Conservation (phyloP, 257 asterid species). For the Nicotiana tomentosiformis region DNA sequence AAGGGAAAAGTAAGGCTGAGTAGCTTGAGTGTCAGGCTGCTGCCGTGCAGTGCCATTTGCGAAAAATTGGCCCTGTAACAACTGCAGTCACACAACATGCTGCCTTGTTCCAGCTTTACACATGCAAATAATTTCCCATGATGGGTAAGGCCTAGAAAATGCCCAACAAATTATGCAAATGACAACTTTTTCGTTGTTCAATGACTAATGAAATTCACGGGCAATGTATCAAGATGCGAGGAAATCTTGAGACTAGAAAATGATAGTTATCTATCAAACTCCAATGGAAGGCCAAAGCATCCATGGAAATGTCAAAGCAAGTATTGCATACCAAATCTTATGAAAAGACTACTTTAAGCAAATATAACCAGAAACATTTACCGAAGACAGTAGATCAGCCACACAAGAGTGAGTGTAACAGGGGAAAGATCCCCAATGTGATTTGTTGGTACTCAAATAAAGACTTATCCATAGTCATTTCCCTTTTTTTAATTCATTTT, state of each 20-base stretch:
- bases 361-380: not conserved
- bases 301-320: constrained; percentile 3
- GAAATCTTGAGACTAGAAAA: not conserved
- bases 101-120: not conserved
- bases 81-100: not conserved
- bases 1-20: too few species aligned
- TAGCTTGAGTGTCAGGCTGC: too few species aligned
- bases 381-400: not conserved
- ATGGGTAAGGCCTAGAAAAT: not conserved
- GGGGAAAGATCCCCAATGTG: not conserved
- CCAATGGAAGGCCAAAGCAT: not conserved
- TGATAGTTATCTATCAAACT: not conserved
- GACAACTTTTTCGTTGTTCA: not conserved
- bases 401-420: not conserved
- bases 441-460: not conserved
- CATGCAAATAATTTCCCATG: not conserved
- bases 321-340: not conserved
- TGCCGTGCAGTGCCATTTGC: too few species aligned
- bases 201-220: not conserved
- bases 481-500: not conserved
- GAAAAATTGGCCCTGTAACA: too few species aligned
- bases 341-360: not conserved
- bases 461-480: not conserved
- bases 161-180: not conserved
- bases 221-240: not conserved